Evolutionary conservation across 1,284 basidiomycete species (phyloP), one percentile per base, ranked within the genome.

Genomic region (Xerocomus nothofagi): DNA sequence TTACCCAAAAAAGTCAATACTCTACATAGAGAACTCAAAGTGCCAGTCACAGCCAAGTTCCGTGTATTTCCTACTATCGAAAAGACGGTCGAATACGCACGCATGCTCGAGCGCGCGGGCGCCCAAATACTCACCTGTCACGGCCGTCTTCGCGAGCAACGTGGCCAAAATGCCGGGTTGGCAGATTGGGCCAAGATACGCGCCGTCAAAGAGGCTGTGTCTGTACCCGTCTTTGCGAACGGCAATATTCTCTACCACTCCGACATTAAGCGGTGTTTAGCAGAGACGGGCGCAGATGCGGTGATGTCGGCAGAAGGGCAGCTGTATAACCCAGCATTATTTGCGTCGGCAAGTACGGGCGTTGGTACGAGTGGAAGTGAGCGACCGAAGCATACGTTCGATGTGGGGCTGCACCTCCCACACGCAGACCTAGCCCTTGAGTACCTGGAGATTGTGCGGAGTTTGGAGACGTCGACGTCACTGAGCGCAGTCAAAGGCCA

Each of bases 261-360:
- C 21, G 94, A 99, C 67, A 82, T 95, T 44, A 76, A 80, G 37
- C 74, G 76, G 6, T 96, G 93, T 65, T 71, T 99, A 21, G 76
- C 79, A 14, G 78, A 80, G 30, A 99, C 96, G 0, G 89, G 92
- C 3, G 88, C 84, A 4, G 92, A 98, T 61, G 96, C 86, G 0
- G 84, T 98, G 55, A 98, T 98, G 95, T 88, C 84, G 45, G 96
- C 96, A 0, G 96, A 99, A 70, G 96, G 92, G 0, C 91, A 97
- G 59, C 74, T 99, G 1, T 97, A 97, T 68, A 98, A 98, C 65
- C 91, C 93, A 0, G 85, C 93, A 0, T 67, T 98, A 11, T 98
- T 98, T 59, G 58, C 61, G 1, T 56, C 63, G 5, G 41, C 49
- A 10, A 34, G 29, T 4, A 11, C 15, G 11, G 10, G 18, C 15